A percentile compares a stretch with the other conserved stretches of the same genome.
Evolutionary conservation across 2,329 filamentous ascomycete genomes (phyloP).

Genomic region (Penicillium sp.): DNA sequence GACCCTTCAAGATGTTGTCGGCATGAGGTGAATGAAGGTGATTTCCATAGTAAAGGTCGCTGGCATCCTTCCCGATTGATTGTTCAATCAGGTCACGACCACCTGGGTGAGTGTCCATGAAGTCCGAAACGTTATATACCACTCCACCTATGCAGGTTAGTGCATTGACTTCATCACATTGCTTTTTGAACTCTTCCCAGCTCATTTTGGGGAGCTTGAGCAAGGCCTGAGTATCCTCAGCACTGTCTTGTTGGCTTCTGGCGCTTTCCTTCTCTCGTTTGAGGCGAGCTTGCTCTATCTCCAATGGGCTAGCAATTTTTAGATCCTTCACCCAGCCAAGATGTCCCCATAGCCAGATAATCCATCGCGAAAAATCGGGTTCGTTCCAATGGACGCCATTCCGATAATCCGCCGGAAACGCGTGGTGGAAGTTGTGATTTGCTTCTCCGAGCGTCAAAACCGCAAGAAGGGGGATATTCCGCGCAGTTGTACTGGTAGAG

Average conservation of each 20-base stretch:
- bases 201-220: background rate
- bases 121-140: slow-evolving; percentile 11
- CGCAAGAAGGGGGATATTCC: slow-evolving; percentile 6
- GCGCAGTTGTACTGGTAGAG: slow-evolving; percentile 7
- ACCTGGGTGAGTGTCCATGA: slow-evolving; percentile 10
- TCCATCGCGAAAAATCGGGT: slow-evolving; percentile 15
- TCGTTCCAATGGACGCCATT: slow-evolving; percentile 17
- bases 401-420: slow-evolving; percentile 18
- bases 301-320: slow-evolving; percentile 3
- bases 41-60: background rate
- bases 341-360: slow-evolving; percentile 13
- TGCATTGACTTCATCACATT: background rate
- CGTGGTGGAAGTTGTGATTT: slow-evolving; percentile 16
- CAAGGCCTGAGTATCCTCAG: background rate
- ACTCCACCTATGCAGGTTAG: background rate
- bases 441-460: slow-evolving; percentile 8
- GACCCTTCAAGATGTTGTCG: background rate
- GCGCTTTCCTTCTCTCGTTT: background rate
- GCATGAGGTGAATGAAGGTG: slow-evolving; percentile 6
- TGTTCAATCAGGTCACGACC: slow-evolving; percentile 3
- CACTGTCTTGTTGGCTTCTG: background rate
- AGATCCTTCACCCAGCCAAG: slow-evolving; percentile 12
- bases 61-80: slow-evolving; percentile 14
- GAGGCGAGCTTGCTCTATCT: slow-evolving; percentile 4
- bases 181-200: slow-evolving; percentile 2